Evolutionary conservation across 441 rosid genomes (phyloP), one percentile per base, ranked within the genome.

Genomic region (Dalechampia spathulata): DNA sequence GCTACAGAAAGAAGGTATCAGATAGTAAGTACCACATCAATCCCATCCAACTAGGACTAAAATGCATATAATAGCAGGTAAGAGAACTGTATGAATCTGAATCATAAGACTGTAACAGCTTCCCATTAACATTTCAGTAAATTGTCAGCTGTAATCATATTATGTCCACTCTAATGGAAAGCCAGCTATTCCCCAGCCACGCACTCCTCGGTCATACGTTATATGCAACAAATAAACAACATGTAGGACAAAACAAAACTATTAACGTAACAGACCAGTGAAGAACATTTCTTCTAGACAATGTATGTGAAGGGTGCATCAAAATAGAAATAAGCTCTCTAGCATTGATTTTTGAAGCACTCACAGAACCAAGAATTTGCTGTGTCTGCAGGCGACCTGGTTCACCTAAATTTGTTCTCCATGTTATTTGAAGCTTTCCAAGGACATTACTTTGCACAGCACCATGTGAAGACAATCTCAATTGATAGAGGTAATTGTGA

Each of bases 341-440:
- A 54, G 25, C n/a, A n/a, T 48, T 28, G 26, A 14, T 47, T 10
- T 36, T 49, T 30, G 59, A 51, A 56, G 48, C 26, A 37, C 95
- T 85, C 73, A 87, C 99, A 45, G 82, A 70, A 63, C 91, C 88
- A 65, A 93, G 95, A 68, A 93, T 93, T 70, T 93, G 99, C 65
- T 93, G 96, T 15, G 97, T 90, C 73, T 90, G 99, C 58, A 93
- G 71, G 52, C 99, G 97, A 60, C 99, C 99, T 49, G 97, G 87
- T 75, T 93, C 99, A 21, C 97, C 97, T 71, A 93, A 69, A 80
- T 93, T 93, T 38, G 93, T 83, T 57, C 90, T 96, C 99, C 99
- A 90, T 23, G 94, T 83, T 63, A 93, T 90, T 74, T 87, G 97
- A 74, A 93, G 77, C 83, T 93, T 93, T 57, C 97, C 99, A 16